phyloP scores from a whole-genome alignment of 306 rosid genomes.

The Begonia masoniana region DNA sequence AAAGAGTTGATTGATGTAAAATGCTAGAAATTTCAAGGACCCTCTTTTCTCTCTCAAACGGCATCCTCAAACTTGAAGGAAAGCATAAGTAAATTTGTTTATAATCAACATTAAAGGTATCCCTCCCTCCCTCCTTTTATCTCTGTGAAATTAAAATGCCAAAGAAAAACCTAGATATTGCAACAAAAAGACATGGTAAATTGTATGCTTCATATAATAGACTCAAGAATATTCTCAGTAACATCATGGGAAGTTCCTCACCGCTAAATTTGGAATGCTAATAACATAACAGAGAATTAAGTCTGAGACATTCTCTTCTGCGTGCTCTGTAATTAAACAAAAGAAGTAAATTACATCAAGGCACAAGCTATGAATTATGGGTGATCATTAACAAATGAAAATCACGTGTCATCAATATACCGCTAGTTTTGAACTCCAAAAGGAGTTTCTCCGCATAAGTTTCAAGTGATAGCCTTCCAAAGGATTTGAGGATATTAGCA shows the following conservation, averaged over 20 bases:
- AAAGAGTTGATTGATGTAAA: too few relatives aligned
- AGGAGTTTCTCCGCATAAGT: constrained; percentile 50
- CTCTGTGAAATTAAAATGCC: too few relatives aligned
- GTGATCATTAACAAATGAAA: not conserved
- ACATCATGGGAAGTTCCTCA: constrained; percentile 47
- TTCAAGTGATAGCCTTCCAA: constrained; percentile 57
- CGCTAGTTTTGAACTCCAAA: too few relatives aligned
- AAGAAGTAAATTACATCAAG: constrained; percentile 6
- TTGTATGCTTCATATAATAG: constrained; percentile 22
- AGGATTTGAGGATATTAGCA: constrained; percentile 37
- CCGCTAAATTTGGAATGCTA: constrained; percentile 71
- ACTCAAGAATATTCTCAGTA: constrained; percentile 31
- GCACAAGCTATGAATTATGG: not conserved
- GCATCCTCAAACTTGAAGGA: constrained; percentile 78
- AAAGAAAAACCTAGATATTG: too few relatives aligned
- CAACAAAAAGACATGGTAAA: constrained; percentile 8
- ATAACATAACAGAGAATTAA: constrained; percentile 50
- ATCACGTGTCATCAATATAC: constrained; percentile 26
- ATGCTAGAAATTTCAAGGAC: too few relatives aligned
- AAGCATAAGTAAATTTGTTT: too few relatives aligned
- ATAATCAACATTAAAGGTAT: too few relatives aligned
- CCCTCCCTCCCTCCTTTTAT: too few relatives aligned
- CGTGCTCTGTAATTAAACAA: constrained; percentile 49
- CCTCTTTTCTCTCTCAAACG: too few relatives aligned
- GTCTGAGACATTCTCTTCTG: constrained; percentile 31